phyloP scores from a whole-genome alignment of 371 early-diverging fungal species.

The Apophysomyces elegans region DNA sequence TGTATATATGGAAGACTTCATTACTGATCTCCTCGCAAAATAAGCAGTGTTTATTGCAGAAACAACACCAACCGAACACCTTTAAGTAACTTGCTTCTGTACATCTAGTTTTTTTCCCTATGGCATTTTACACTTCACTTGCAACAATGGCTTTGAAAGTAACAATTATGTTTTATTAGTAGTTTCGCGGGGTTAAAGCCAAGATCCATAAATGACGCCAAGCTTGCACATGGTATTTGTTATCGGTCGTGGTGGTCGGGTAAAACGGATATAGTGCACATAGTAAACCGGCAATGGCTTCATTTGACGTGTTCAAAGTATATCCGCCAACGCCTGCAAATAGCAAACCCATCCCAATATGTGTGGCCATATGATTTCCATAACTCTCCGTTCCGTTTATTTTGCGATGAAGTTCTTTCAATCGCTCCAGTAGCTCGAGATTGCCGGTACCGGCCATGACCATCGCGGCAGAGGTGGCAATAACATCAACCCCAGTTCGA shows the following conservation, averaged over 20 bases:
- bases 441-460: conserved; percentile 88
- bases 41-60: no score
- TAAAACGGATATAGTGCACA: conserved; percentile 83
- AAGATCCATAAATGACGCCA: conserved; percentile 90
- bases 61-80: no score
- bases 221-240: conserved; percentile 79
- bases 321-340: conserved; percentile 82
- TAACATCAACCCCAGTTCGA: conserved; percentile 68
- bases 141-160: no score
- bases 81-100: no score
- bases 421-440: conserved; percentile 54
- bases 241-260: conserved; percentile 69
- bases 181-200: conserved; percentile 70
- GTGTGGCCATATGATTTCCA: conserved; percentile 83
- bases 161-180: no score
- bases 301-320: conserved; percentile 71
- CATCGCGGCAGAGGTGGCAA: conserved; percentile 67
- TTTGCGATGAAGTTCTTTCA: conserved; percentile 60
- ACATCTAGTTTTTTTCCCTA: no score
- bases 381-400: conserved; percentile 53
- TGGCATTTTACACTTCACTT: no score
- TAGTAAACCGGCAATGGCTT: conserved; percentile 73
- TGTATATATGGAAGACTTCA: no score
- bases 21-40: no score
- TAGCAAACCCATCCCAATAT: conserved; percentile 85